These are phyloP conservation scores for Aspergillus quadricinctus DNA, from an alignment of 2,329 filamentous ascomycete species.

Conservation along the genomic window DNA sequence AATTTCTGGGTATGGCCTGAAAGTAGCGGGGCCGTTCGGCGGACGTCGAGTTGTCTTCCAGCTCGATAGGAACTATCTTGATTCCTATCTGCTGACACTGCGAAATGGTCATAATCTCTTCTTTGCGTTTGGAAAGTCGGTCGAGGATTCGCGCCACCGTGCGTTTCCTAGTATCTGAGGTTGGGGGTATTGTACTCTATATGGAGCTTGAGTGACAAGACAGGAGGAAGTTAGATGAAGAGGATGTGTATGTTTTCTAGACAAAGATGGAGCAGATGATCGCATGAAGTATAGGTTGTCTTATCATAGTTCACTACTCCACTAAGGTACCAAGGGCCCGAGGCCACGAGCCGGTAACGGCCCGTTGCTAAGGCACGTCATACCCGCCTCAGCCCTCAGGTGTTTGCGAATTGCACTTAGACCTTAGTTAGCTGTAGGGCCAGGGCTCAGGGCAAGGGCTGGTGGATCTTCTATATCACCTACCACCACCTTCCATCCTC, in stretches of 20 bases:
- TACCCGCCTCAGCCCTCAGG: no score
- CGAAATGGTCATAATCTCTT: background rate
- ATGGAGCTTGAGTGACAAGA: background rate
- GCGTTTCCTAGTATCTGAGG: background rate
- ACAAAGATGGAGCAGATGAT: background rate
- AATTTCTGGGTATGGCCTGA: background rate
- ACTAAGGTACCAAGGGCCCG: no score
- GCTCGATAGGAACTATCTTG: background rate
- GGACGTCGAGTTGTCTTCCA: background rate
- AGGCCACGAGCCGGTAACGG: no score
- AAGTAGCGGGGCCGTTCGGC: background rate
- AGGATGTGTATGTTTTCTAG: no score
- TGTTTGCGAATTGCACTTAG: no score
- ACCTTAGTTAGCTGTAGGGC: no score
- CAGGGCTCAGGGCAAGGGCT: no score
- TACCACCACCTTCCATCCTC: no score
- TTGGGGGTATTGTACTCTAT: background rate
- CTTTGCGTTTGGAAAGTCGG: background rate
- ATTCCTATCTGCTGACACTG: background rate
- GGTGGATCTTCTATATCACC: no score
- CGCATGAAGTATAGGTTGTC: constrained; percentile 1
- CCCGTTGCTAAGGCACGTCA: background rate
- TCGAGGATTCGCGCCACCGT: background rate
- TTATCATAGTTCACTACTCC: background rate
- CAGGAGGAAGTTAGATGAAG: no score